Base-by-base conservation (phyloP, 2,329 filamentous ascomycete genomes). In the Hypoxylon rubiginosum region DNA sequence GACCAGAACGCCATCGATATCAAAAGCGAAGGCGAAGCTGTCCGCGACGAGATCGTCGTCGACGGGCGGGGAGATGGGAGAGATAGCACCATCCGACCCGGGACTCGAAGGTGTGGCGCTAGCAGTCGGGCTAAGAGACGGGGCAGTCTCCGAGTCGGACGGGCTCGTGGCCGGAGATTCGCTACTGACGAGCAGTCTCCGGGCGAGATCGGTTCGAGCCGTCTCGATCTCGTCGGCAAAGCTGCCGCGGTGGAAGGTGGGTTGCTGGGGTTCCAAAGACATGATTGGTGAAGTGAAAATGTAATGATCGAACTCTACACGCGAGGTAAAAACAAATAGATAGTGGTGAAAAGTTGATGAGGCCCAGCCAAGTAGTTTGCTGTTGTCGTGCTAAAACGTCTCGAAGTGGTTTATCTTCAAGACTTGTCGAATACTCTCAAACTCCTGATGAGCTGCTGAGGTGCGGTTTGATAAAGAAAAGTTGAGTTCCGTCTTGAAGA, bases 1-100 rank as follows among this genome's bases (percentile, higher is more conserved):
- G 62, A 97, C 89, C 24, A 97, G 87, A 9, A 97, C 94, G 58
- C 94, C 94, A 74, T 97, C 92, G 71, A 93, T 92, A 78, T 94
- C 92, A 74, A 94, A 94, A 51, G 92, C 92, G 73, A 91, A 93
- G n/a, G 92, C 91, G 76, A 92, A 94, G 66, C 74, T 75, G 58
- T 78, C 75, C 0, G 77, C 76, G 4, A 78, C 76, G 11, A 73
- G 49, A 13, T 76, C 72, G 8, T 70, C 70, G 41, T 72, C 72
- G n/a, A 70, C 50, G 10, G 73, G 71, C 11, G 76, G 68, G 19
- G 73, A 73, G 13, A 69, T 61, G 9, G 76, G 74, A 13, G 76
- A 74, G 17, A 69, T 56, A 13, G 68, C 52, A 7, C 63, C 69
- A 3, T 73, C 73, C 2, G 74, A 70, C 24, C 73, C 71, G n/a